These are phyloP conservation scores for Beta lomatogona DNA, from an alignment of 179 eudicot species.

Conservation along the genomic window DNA sequence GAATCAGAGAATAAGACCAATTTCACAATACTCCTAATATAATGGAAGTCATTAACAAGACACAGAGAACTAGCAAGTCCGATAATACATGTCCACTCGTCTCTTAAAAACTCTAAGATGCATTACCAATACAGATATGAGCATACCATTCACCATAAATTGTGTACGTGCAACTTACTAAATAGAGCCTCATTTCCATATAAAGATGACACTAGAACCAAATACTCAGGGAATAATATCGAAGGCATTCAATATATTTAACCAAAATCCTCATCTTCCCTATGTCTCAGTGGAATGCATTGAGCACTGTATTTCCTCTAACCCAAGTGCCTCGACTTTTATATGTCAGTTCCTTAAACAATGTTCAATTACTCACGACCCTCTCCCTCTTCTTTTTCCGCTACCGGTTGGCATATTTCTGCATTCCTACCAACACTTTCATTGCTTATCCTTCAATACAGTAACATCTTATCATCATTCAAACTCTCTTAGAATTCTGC, in stretches of 20 bases:
- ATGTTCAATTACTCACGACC: not conserved
- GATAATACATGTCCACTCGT: not conserved
- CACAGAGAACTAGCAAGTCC: not conserved
- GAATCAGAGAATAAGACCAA: not conserved
- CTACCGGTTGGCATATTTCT: not conserved
- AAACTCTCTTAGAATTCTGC: too few relatives aligned
- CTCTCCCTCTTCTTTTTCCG: not conserved
- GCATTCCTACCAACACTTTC: not conserved
- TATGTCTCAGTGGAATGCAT: not conserved
- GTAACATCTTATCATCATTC: not conserved
- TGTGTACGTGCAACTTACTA: not conserved
- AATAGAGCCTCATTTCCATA: too few relatives aligned
- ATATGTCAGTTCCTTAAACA: not conserved
- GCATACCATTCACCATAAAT: not conserved
- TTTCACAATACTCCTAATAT: not conserved
- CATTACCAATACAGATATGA: not conserved
- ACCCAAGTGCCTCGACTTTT: not conserved
- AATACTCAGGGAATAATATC: not conserved
- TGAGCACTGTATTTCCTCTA: not conserved
- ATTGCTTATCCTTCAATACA: not conserved
- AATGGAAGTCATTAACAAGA: too few relatives aligned
- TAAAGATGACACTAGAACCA: too few relatives aligned
- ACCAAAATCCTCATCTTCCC: not conserved
- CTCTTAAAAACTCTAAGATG: not conserved
- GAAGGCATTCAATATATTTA: not conserved